Percentiles rank a stretch among this genome's conserved stretches.
Conservation (phyloP, 805 yeast genomes). For the Starmerella stigmatis region DNA sequence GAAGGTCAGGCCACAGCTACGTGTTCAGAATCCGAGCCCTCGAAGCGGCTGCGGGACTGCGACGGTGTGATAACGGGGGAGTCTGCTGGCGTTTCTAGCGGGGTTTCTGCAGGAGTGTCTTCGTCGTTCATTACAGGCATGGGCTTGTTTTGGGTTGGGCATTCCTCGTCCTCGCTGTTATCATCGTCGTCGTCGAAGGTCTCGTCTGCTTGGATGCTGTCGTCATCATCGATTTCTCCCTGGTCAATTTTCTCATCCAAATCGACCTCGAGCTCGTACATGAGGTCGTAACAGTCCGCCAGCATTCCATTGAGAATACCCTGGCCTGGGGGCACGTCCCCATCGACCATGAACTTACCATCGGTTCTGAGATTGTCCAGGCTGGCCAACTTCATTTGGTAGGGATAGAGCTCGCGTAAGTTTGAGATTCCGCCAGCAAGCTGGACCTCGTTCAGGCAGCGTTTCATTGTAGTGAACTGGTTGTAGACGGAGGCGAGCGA, state of each 20-base stretch:
- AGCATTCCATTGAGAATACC: slow-evolving; percentile 84
- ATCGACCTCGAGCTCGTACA: slow-evolving; percentile 67
- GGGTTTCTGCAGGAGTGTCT: background rate
- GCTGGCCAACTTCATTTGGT: slow-evolving; percentile 85
- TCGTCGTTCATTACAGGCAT: background rate
- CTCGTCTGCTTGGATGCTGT: slow-evolving; percentile 13
- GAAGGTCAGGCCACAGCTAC: no score
- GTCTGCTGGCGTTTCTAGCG: background rate
- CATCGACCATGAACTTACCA: slow-evolving; percentile 84
- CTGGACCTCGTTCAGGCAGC: slow-evolving; percentile 81
- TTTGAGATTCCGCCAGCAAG: slow-evolving; percentile 85
- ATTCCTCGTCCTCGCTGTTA: slow-evolving; percentile 3
- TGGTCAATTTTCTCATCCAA: slow-evolving; percentile 23
- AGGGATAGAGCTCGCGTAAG: slow-evolving; percentile 86
- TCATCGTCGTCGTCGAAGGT: slow-evolving; percentile 15
- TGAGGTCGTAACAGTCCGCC: slow-evolving; percentile 89
- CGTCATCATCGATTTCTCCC: slow-evolving; percentile 14
- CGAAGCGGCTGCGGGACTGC: background rate
- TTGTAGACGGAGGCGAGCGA: slow-evolving; percentile 88
- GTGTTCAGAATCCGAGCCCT: no score
- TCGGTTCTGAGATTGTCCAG: slow-evolving; percentile 78
- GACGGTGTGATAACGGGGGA: background rate
- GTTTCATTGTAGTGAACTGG: slow-evolving; percentile 81
- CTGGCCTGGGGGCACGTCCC: slow-evolving; percentile 94
- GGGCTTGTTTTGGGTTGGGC: background rate